Conservation (phyloP, 805 yeast genomes). For the Ogataea siamensis region DNA sequence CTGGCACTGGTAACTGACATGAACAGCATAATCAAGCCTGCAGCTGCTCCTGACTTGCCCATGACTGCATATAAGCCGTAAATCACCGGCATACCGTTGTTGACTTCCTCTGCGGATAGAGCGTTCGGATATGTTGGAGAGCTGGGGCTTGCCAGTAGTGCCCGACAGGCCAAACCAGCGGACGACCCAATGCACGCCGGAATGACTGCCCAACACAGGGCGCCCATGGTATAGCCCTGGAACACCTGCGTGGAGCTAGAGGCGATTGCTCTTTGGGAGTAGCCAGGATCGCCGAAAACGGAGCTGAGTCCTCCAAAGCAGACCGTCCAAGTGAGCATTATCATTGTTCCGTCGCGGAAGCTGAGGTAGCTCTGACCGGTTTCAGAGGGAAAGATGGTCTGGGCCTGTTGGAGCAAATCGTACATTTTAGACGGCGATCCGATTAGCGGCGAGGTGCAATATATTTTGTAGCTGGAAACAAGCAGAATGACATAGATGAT, state of each 20-base stretch:
- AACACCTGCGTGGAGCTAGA: conserved; percentile 37
- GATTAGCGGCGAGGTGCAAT: conserved; percentile 30
- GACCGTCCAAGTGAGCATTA: conserved; percentile 36
- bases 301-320: conserved; percentile 38
- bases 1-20: conserved; percentile 43
- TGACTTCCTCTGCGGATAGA: conserved; percentile 32
- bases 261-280: conserved; percentile 41
- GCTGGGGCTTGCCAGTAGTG: conserved; percentile 26
- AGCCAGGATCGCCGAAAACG: conserved; percentile 39
- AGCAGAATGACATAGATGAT: conserved; percentile 32
- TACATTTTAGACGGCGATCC: conserved; percentile 26
- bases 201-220: conserved; percentile 25
- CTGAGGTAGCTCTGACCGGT: conserved; percentile 39
- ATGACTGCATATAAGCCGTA: conserved; percentile 34
- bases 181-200: conserved; percentile 37
- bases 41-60: conserved; percentile 36
- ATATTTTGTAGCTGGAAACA: conserved; percentile 18
- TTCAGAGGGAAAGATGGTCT: conserved; percentile 24
- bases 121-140: conserved; percentile 37
- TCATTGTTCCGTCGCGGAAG: conserved; percentile 37
- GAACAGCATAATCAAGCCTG: conserved; percentile 35
- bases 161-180: conserved; percentile 35
- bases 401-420: conserved; percentile 23
- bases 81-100: conserved; percentile 34
- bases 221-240: conserved; percentile 39